These are phyloP conservation scores for Aspergillus ruber DNA, from an alignment of 2,329 filamentous ascomycete genomes.

Conservation along the genomic window DNA sequence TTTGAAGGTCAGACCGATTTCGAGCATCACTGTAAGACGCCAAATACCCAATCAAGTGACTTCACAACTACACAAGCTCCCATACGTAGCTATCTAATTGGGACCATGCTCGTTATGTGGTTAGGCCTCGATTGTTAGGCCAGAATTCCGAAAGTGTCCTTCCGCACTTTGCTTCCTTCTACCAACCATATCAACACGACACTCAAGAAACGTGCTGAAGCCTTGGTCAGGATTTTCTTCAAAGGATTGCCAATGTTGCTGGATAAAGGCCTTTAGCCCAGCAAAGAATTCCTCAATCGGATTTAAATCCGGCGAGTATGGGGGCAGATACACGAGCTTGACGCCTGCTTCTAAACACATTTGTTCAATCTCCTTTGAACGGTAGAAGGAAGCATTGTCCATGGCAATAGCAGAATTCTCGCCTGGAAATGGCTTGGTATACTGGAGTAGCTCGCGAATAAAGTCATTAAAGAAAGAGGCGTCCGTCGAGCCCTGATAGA, in stretches of 20 bases:
- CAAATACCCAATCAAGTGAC: no score
- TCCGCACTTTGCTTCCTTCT: slow-evolving; percentile 1
- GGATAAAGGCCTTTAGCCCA: slow-evolving; percentile 27
- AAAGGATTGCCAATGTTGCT: slow-evolving; percentile 17
- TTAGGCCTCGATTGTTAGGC: no score
- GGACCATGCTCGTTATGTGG: no score
- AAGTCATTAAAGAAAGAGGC: neutral
- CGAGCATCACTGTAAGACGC: no score
- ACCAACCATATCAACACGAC: slow-evolving; percentile 16
- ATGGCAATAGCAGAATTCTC: no score
- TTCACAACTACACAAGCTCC: no score
- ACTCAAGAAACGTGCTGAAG: slow-evolving; percentile 19
- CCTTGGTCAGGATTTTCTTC: slow-evolving; percentile 9
- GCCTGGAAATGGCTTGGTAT: no score
- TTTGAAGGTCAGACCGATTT: no score
- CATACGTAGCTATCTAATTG: no score
- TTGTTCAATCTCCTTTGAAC: no score
- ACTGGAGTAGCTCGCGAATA: neutral
- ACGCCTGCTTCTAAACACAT: no score
- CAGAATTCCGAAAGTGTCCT: slow-evolving; percentile 4
- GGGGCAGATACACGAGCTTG: slow-evolving; percentile 24
- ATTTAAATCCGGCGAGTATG: slow-evolving; percentile 28
- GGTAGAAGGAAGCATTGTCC: no score
- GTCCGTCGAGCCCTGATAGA: neutral
- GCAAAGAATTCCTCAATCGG: slow-evolving; percentile 28